Base-by-base conservation (phyloP, 73 alveolate species). In the Blepharisma japonicum region DNA sequence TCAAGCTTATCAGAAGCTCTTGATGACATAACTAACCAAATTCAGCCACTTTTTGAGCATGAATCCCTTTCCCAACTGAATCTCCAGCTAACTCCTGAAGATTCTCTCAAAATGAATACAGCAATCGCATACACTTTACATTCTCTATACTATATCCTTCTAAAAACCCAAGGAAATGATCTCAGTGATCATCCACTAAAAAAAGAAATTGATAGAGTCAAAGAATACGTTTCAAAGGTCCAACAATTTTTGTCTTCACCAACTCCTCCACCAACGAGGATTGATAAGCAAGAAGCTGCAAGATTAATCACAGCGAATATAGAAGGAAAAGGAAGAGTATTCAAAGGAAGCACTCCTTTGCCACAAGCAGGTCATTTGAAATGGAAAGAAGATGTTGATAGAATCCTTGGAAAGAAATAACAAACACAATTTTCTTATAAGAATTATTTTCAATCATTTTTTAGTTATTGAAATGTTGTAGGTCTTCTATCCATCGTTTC, bases 301-400 rank as follows among this genome's bases (percentile, higher is more conserved):
- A 14, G 47, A 61, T 39, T 61, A 18, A 25, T 61, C 46, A n/a
- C 11, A 14, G 74, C 50, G 0, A n/a, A 61, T 4, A 61, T 25
- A 14, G 74, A 61, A 5, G 74, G 23, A 61, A 61, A 61, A 25
- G 74, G 47, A 14, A 61, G 74, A 61, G 46, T 25, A 8, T 61
- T 61, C 18, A 61, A 61, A 25, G 74, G 74, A 61, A 18, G 49
- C 23, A 61, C 74, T 9, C 74, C 74, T 20, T 61, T 61, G 5
- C 74, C 74, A 0, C 74, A 61, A 25, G 74, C 47, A 18, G 74
- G 74, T 5, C 74, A 61, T 25, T 61, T 61, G 23, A 61, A n/a
- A 2, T 61, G 74, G 74, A 61, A 61, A 25, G 23, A 14, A 20
- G 47, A 61, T 14, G 18, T 61, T 25, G 74, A 61, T 25, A 61